These are phyloP conservation scores for Trichoderma aggressivum DNA, from an alignment of 2,329 filamentous ascomycete species.

Conservation along the genomic window DNA sequence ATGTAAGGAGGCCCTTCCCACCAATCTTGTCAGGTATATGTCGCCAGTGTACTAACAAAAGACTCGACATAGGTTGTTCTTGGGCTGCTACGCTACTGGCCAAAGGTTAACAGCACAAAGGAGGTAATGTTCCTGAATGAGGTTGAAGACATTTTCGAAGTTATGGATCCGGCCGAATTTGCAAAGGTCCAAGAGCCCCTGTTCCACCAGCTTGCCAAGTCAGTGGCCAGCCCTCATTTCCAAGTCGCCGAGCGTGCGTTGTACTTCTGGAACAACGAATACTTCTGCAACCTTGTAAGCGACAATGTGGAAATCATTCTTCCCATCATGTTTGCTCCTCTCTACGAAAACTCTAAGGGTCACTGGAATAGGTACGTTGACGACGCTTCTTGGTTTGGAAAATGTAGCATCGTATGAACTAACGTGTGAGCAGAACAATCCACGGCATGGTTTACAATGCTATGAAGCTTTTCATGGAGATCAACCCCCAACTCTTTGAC, in stretches of 20 bases:
- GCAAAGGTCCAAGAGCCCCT: constrained; percentile 97
- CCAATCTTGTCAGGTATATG: not conserved
- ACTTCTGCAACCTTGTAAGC: constrained; percentile 98
- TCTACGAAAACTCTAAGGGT: constrained; percentile 98
- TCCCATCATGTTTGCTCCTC: constrained; percentile 97
- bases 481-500: constrained; percentile 96
- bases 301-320: constrained; percentile 98
- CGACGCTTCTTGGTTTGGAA: not conserved
- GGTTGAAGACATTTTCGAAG: constrained; percentile 98
- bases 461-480: constrained; percentile 99
- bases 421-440: constrained; percentile 68
- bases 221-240: constrained; percentile 96
- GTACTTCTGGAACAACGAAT: constrained; percentile 99
- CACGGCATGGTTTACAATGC: constrained; percentile 99
- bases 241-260: constrained; percentile 95
- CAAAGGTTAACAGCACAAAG: constrained; percentile 98
- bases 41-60: not conserved
- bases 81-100: constrained; percentile 93
- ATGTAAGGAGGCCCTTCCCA: constrained; percentile 53
- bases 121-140: constrained; percentile 99
- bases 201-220: constrained; percentile 96
- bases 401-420: constrained; percentile 25
- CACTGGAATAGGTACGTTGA: constrained; percentile 89
- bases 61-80: constrained; percentile 68
- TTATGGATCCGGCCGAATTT: constrained; percentile 98